Evolutionary conservation across 345 rosid genomes (phyloP).

Genomic region (Syzygium aromaticum): DNA sequence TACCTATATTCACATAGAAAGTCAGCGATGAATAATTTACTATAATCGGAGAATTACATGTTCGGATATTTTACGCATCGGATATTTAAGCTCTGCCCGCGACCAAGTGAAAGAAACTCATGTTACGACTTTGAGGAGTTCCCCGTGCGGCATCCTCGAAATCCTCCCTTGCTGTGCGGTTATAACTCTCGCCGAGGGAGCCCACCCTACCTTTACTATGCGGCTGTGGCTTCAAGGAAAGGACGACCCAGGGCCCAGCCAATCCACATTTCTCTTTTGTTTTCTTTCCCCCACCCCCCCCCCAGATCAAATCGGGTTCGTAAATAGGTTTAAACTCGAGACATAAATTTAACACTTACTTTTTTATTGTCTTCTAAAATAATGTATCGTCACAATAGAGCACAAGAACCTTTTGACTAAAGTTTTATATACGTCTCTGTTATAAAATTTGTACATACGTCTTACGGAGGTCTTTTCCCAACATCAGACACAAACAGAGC

Average conservation of each 20-base stretch:
- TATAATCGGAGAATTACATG: too few species aligned
- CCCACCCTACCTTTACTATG: not conserved
- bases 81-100: too few species aligned
- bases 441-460: not conserved
- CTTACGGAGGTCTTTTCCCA: not conserved
- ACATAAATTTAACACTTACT: not conserved
- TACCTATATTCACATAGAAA: too few species aligned
- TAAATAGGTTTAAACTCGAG: too few species aligned
- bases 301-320: too few species aligned
- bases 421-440: not conserved
- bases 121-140: not conserved
- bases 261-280: too few species aligned
- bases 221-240: not conserved
- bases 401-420: not conserved
- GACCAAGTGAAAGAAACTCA: not conserved
- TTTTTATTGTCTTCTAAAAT: not conserved
- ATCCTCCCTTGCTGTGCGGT: not conserved
- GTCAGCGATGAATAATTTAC: too few species aligned
- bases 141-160: not conserved
- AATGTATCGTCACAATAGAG: not conserved
- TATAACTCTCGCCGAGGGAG: not conserved
- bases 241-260: too few species aligned
- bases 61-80: accelerated
- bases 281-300: too few species aligned
- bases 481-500: not conserved